Evolutionary conservation across 1,284 basidiomycete species (phyloP).

Genomic region (Trichosporon asahii): DNA sequence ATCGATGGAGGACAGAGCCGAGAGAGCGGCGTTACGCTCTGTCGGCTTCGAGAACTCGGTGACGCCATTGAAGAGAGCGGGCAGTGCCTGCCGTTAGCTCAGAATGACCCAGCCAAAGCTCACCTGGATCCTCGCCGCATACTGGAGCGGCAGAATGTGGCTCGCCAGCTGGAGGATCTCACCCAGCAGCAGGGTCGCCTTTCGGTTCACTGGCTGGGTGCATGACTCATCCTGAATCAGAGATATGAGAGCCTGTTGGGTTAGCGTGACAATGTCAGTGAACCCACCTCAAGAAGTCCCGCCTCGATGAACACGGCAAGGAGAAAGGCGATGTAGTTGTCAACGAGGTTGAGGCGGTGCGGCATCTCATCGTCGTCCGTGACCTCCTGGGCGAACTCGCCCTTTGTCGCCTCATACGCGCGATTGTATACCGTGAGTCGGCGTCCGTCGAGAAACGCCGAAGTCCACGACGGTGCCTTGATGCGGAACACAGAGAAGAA

Average conservation of each 20-base stretch:
- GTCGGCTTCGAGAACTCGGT: slow-evolving; percentile 65
- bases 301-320: slow-evolving; percentile 81
- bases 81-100: slow-evolving; percentile 63
- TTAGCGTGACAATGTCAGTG: slow-evolving; percentile 32
- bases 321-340: slow-evolving; percentile 90
- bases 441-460: slow-evolving; percentile 81
- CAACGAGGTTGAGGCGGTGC: slow-evolving; percentile 73
- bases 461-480: slow-evolving; percentile 81
- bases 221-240: slow-evolving; percentile 71
- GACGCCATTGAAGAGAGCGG: slow-evolving; percentile 79
- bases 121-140: slow-evolving; percentile 80
- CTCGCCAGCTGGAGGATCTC: slow-evolving; percentile 87
- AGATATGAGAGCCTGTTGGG: slow-evolving; percentile 66
- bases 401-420: slow-evolving; percentile 38
- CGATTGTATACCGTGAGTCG: slow-evolving; percentile 62
- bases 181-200: slow-evolving; percentile 87
- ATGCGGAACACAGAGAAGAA: slow-evolving; percentile 92
- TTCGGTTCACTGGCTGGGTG: slow-evolving; percentile 62
- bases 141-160: slow-evolving; percentile 74
- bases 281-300: slow-evolving; percentile 72
- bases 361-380: slow-evolving; percentile 52
- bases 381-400: slow-evolving; percentile 30
- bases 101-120: slow-evolving; percentile 18
- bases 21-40: slow-evolving; percentile 71
- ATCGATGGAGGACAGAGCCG: slow-evolving; percentile 82